Evolutionary conservation across 768 basidiomycete species (phyloP).

Genomic region (Saitozyma podzolica): DNA sequence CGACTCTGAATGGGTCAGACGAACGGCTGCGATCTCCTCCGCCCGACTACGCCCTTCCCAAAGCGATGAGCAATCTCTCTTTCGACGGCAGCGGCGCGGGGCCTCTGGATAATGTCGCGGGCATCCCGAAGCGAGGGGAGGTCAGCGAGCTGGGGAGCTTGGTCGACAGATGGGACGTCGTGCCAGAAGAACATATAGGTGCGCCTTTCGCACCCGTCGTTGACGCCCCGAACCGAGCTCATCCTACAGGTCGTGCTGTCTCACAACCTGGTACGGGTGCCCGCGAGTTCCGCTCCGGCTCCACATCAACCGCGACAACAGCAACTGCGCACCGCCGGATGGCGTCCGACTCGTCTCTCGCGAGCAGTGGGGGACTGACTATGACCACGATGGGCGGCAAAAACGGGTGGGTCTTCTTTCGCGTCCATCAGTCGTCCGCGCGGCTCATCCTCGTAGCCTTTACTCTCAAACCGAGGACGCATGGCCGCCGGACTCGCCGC

Average conservation of each 20-base stretch:
- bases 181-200: conserved; percentile 2
- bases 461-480: not conserved
- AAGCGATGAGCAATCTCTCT: conserved; percentile 12
- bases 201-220: conserved; percentile 4
- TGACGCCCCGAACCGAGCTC: not conserved
- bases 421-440: not conserved
- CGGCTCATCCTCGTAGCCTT: not conserved
- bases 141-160: conserved; percentile 3
- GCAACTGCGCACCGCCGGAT: conserved; percentile 37
- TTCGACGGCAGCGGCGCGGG: conserved; percentile 25
- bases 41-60: conserved; percentile 19
- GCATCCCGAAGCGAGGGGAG: conserved; percentile 20
- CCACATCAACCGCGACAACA: conserved; percentile 8
- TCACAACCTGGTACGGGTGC: not conserved
- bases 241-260: too few relatives aligned
- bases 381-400: conserved; percentile 24
- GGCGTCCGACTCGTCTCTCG: conserved; percentile 43
- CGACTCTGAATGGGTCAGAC: not conserved
- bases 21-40: conserved; percentile 19
- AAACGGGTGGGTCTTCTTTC: not conserved
- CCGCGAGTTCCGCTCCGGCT: conserved; percentile 12
- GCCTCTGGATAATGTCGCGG: conserved; percentile 20
- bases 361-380: conserved; percentile 41
- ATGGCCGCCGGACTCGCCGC: not conserved
- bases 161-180: not conserved